Percentiles rank a stretch among this genome's conserved stretches.
These are phyloP conservation scores for Rubia tinctorum DNA, from an alignment of 305 asterid species.

Conservation along the genomic window DNA sequence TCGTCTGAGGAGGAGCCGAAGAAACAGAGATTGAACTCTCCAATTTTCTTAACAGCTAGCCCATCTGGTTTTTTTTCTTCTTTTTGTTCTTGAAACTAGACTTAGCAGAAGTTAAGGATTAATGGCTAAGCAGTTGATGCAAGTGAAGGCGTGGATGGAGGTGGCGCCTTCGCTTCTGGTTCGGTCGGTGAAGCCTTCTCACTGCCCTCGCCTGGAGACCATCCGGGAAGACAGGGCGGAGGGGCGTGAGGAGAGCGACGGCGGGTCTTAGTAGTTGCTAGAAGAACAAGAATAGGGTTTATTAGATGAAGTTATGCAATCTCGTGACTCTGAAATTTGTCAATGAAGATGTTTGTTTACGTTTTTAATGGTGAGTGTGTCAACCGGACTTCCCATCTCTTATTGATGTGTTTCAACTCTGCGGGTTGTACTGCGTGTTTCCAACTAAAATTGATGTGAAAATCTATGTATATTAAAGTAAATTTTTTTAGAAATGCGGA, in stretches of 20 bases:
- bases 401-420: not conserved
- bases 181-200: constrained; percentile 34
- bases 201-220: constrained; percentile 51
- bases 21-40: constrained; percentile 5
- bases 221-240: constrained; percentile 45
- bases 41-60: not conserved
- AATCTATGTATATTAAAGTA: not conserved
- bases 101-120: not conserved
- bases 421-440: not conserved
- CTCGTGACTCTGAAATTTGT: not conserved
- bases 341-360: not conserved
- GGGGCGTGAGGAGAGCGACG: constrained; percentile 20
- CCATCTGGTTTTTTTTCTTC: too few relatives aligned
- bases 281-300: not conserved
- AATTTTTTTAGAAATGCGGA: too few relatives aligned
- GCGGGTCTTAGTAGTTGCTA: not conserved
- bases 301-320: constrained; percentile 13
- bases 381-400: not conserved
- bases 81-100: not conserved
- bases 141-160: constrained; percentile 34
- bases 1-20: constrained; percentile 6
- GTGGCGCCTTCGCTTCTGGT: constrained; percentile 43
- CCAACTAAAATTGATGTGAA: not conserved
- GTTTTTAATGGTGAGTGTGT: not conserved
- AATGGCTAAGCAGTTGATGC: constrained; percentile 31